phyloP scores from a whole-genome alignment of 192 early-diverging fungal genomes.

The Linnemannia schmuckeri region DNA sequence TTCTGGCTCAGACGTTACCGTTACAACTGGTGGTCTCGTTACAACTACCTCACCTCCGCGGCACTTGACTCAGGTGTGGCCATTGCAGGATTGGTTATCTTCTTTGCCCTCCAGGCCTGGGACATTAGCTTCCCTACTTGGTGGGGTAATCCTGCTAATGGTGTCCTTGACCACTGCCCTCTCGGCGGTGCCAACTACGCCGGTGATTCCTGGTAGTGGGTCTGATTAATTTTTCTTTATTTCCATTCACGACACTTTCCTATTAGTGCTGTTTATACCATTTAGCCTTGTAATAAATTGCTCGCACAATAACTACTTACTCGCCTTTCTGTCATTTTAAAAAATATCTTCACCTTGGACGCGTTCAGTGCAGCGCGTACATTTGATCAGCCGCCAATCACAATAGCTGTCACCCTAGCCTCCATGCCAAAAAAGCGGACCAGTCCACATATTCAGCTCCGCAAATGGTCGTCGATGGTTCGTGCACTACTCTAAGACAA shows the following conservation, averaged over 20 bases:
- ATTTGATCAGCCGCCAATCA: no score
- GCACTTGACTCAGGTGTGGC: slow-evolving; percentile 71
- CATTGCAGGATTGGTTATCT: slow-evolving; percentile 58
- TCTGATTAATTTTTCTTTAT: slow-evolving; percentile 43
- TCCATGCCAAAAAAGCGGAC: no score
- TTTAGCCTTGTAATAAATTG: not conserved
- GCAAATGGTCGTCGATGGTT: no score
- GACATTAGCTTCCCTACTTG: slow-evolving; percentile 27
- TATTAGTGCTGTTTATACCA: not conserved
- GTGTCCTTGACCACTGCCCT: slow-evolving; percentile 25
- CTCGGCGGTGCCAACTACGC: slow-evolving; percentile 20
- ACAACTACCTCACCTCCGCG: slow-evolving; percentile 74
- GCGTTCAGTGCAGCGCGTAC: no score
- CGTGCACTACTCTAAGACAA: no score
- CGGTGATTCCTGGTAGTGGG: not conserved
- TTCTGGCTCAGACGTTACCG: slow-evolving; percentile 61
- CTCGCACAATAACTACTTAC: not conserved
- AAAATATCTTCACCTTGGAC: no score
- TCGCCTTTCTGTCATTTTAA: no score
- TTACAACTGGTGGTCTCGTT: slow-evolving; percentile 68
- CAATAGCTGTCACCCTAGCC: no score
- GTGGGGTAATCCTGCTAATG: slow-evolving; percentile 39
- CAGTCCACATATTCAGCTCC: no score
- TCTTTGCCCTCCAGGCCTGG: slow-evolving; percentile 39
- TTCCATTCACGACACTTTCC: no score